Conservation (phyloP, 371 early-diverging fungal genomes). For the Apophysomyces elegans region DNA sequence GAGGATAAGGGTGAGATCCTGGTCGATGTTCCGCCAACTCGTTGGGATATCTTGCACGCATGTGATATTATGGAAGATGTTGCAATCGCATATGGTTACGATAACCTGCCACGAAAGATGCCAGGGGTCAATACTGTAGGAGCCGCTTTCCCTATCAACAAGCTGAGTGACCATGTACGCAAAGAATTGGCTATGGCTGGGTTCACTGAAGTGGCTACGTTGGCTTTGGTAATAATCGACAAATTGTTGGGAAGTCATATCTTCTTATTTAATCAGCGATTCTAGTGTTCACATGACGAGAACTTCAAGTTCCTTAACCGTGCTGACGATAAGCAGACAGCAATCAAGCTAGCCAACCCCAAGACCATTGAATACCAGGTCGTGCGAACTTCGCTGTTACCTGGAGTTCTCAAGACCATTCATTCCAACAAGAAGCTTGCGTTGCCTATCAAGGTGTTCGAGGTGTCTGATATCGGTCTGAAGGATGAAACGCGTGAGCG, state of each 20-base stretch:
- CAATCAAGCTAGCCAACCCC: conserved; percentile 94
- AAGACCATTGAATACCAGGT: conserved; percentile 96
- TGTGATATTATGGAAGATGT: conserved; percentile 99
- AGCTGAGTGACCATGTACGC: conserved; percentile 89
- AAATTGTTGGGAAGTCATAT: background rate
- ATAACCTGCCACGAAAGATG: conserved; percentile 87
- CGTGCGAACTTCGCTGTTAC: conserved; percentile 93
- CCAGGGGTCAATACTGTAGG: conserved; percentile 89
- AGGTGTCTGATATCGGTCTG: conserved; percentile 96
- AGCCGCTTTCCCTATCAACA: conserved; percentile 92
- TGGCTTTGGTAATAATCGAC: conserved; percentile 78
- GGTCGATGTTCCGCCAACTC: conserved; percentile 91
- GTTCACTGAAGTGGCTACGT: conserved; percentile 95
- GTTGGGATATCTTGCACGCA: conserved; percentile 97
- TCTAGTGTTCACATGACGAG: conserved; percentile 94
- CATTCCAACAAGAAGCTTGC: conserved; percentile 90
- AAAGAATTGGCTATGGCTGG: conserved; percentile 93
- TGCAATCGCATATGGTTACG: conserved; percentile 99
- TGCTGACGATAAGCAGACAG: conserved; percentile 76
- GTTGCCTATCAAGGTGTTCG: conserved; percentile 97
- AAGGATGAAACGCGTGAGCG: conserved; percentile 83
- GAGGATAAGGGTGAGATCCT: conserved; percentile 65
- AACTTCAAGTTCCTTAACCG: conserved; percentile 90
- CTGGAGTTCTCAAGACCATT: conserved; percentile 97
- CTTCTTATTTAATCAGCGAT: background rate